Conservation (phyloP, 305 asterid genomes). For the Fraxinus velutina region DNA sequence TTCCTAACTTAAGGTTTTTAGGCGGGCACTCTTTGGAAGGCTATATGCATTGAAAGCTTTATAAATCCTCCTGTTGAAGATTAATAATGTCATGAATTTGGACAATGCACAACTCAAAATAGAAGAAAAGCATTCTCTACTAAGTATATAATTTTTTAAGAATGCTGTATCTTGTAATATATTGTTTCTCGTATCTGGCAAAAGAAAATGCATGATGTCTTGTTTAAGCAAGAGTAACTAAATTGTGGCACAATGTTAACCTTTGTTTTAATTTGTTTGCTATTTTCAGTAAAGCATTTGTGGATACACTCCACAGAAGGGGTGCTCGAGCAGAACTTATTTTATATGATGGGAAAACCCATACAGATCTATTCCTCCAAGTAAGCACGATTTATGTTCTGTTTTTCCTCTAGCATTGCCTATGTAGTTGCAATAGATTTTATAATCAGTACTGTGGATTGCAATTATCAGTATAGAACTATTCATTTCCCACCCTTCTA, state of each 20-base stretch:
- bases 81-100: not conserved
- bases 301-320: slow-evolving; percentile 43
- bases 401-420: slow-evolving; percentile 1
- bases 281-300: slow-evolving; percentile 64
- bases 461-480: not conserved
- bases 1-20: not conserved
- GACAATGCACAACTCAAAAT: not conserved
- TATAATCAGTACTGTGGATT: not conserved
- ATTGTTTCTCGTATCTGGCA: not conserved
- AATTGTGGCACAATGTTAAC: not conserved
- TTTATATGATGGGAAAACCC: slow-evolving; percentile 81
- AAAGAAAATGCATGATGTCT: not conserved
- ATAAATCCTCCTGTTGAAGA: not conserved
- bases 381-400: slow-evolving; percentile 39
- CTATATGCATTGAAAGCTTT: not conserved
- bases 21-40: not conserved
- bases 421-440: not conserved
- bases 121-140: not conserved
- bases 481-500: not conserved
- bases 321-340: slow-evolving; percentile 74
- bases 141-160: not conserved
- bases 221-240: slow-evolving; percentile 10
- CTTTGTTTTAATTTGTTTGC: slow-evolving; percentile 14
- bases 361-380: slow-evolving; percentile 91
- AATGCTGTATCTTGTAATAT: not conserved